Base-by-base conservation (phyloP, 495 filamentous ascomycete species). In the Podospora tetraspora region DNA sequence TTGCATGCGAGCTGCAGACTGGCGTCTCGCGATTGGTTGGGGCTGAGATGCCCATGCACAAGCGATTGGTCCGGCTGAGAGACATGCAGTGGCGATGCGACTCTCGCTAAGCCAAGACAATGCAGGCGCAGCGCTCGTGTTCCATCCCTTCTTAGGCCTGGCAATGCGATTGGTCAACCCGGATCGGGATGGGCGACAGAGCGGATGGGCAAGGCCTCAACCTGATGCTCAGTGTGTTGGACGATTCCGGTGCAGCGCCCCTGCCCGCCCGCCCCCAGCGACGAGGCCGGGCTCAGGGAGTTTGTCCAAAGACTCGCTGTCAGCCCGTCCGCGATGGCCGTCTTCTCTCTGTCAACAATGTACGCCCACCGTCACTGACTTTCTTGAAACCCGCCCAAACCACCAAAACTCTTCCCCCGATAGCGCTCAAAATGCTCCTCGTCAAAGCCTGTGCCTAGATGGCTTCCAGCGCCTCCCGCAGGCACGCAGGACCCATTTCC, bases 361-460 rank as follows among this genome's bases (percentile, higher is more conserved):
- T 16, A 59, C 62, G 21, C 65, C 43, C 68, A 30, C 10, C 60
- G 52, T 57, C 37, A 57, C 30, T 59, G 64, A 59, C 63, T 25
- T 25, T 57, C 61, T 64, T 27, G 64, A 23, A 22, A 71, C 68
- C 67, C 63, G 63, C 69, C 63, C 58, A 72, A 67, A 70, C 43
- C 43, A 52, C 43, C 43, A 52, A 52, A 52, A 19, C 43, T 67
- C 58, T 43, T 32, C 63, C 63, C 61, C 59, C 57, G 23, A 68
- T n/a, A 67, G 60, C 59, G 12, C 58, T 23, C 69, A 76, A 69
- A 22, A 81, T 80, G 78, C 57, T 7, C 64, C 0, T 6, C 62
- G n/a, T 43, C 30, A 70, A 57, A 57, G 22, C 37, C 30, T 59
- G 25, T 29, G 67, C 67, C 75, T 80, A 82, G 74, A 80, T 77